phyloP scores from a whole-genome alignment of 305 asterid genomes.

The Fraxinus nigra region DNA sequence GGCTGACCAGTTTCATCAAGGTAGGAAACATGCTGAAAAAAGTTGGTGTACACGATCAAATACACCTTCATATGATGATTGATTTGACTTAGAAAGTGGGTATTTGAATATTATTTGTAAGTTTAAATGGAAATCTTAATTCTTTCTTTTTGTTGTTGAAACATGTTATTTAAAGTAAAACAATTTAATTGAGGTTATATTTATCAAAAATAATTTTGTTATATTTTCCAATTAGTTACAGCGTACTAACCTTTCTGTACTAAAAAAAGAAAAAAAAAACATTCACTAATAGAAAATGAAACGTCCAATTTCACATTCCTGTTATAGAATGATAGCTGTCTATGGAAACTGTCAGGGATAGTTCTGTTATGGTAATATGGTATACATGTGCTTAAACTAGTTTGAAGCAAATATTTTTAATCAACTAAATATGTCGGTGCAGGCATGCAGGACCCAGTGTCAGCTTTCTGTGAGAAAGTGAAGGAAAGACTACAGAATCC shows the following conservation, averaged over 20 bases:
- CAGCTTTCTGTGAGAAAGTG: constrained; percentile 65
- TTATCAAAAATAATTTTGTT: not conserved
- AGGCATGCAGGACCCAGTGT: constrained; percentile 62
- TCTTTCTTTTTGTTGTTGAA: constrained; percentile 16
- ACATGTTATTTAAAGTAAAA: constrained; percentile 11
- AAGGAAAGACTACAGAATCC: constrained; percentile 64
- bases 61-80: constrained; percentile 17
- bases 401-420: constrained; percentile 20
- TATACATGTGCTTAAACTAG: constrained; percentile 7
- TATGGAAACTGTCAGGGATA: constrained; percentile 16
- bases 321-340: constrained; percentile 19
- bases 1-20: constrained; percentile 54
- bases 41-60: constrained; percentile 9
- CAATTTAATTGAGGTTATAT: constrained; percentile 2
- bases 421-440: constrained; percentile 30
- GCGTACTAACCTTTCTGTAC: constrained; percentile 2
- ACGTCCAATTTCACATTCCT: constrained; percentile 15
- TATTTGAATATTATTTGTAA: not conserved
- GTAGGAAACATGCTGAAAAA: constrained; percentile 39
- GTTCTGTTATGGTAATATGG: not conserved
- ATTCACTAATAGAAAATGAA: not conserved
- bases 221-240: constrained; percentile 13
- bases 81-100: constrained; percentile 9
- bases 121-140: constrained; percentile 11
- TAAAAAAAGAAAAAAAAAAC: not conserved